Percentiles rank a stretch among this genome's conserved stretches.
These are phyloP conservation scores for Suaeda aralocaspica DNA, from an alignment of 148 eudicot species.

Conservation along the genomic window DNA sequence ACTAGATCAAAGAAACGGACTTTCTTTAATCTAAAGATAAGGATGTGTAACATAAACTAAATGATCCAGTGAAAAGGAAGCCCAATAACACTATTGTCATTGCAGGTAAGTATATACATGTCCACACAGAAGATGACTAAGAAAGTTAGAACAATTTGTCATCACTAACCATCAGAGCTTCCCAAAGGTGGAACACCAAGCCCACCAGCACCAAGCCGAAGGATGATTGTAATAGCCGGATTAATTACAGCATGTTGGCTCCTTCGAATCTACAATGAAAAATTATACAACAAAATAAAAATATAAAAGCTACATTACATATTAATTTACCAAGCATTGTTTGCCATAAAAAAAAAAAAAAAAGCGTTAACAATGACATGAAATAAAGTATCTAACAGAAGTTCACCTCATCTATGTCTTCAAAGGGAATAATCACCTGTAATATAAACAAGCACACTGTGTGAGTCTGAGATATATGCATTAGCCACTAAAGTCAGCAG, in stretches of 20 bases:
- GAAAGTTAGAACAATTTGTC: constrained; percentile 2
- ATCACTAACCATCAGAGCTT: constrained; percentile 80
- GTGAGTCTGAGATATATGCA: constrained; percentile 15
- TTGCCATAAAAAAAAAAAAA: constrained; percentile 1
- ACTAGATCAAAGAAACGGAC: background rate
- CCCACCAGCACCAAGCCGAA: constrained; percentile 95
- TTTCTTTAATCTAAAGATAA: background rate
- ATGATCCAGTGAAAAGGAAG: too few species aligned
- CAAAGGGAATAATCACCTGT: constrained; percentile 83
- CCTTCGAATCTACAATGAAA: constrained; percentile 56
- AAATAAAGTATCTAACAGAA: constrained; percentile 17
- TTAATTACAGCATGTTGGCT: constrained; percentile 95
- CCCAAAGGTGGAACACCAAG: constrained; percentile 98
- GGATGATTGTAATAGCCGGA: constrained; percentile 86
- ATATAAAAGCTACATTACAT: constrained; percentile 4
- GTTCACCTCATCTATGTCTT: constrained; percentile 85
- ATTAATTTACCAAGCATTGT: constrained; percentile 2
- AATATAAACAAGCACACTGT: constrained; percentile 23
- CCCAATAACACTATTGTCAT: too few species aligned
- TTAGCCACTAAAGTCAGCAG: background rate
- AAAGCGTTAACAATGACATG: background rate
- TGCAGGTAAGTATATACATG: too few species aligned
- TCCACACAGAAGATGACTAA: background rate
- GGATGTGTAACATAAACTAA: too few species aligned
- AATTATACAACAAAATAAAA: background rate